phyloP scores from a whole-genome alignment of 2,329 filamentous ascomycete species.

The Paraphaeosphaeria sporulosa region DNA sequence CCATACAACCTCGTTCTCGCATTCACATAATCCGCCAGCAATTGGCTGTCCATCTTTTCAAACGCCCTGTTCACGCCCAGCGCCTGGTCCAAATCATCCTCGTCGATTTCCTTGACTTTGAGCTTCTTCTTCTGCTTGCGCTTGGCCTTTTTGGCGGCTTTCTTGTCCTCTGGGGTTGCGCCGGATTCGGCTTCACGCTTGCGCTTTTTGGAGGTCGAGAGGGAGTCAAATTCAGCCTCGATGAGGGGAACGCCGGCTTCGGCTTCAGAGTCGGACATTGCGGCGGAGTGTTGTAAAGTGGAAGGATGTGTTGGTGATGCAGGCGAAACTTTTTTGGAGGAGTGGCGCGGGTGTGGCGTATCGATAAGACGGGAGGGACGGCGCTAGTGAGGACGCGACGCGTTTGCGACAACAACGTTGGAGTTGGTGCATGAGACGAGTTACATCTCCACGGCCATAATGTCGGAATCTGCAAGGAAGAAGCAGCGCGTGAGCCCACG shows the following conservation, averaged over 20 bases:
- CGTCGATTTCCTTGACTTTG: conserved; percentile 67
- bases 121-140: conserved; percentile 65
- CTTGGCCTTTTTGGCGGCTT: conserved; percentile 46
- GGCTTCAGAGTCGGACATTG: conserved; percentile 56
- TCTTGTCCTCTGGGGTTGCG: conserved; percentile 43
- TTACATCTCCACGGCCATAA: conserved; percentile 19
- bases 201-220: conserved; percentile 48
- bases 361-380: conserved; percentile 34
- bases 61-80: conserved; percentile 78
- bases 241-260: conserved; percentile 55
- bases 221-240: conserved; percentile 49
- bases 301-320: conserved; percentile 20
- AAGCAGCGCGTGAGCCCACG: conserved; percentile 42
- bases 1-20: conserved; percentile 81
- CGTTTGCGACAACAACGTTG: conserved; percentile 21
- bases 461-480: conserved; percentile 49
- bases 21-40: conserved; percentile 85
- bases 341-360: conserved; percentile 25
- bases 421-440: conserved; percentile 14
- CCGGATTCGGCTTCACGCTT: conserved; percentile 49
- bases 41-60: conserved; percentile 79
- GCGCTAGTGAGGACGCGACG: conserved; percentile 15
- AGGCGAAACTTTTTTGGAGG: conserved; percentile 25
- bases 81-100: conserved; percentile 59
- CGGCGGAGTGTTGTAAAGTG: conserved; percentile 32